Conservation (phyloP, 202 grass and related monocot species). For the Setaria viridis region DNA sequence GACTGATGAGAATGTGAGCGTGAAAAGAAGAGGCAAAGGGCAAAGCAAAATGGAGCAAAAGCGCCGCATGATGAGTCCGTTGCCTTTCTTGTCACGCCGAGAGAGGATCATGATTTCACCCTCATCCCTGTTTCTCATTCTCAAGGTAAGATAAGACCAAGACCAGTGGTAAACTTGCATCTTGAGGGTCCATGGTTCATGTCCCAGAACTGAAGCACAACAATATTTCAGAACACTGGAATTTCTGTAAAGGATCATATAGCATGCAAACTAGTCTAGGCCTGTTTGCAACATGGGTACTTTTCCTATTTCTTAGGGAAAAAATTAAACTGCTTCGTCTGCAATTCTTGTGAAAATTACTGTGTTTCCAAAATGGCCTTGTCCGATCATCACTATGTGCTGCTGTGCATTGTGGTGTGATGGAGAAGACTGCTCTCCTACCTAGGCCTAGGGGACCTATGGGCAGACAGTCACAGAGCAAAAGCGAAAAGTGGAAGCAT, state of each 20-base stretch:
- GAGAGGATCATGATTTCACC: conserved; percentile 43
- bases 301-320: too few species aligned
- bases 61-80: conserved; percentile 41
- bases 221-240: neutral
- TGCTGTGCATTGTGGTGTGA: neutral
- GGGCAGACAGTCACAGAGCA: conserved; percentile 41
- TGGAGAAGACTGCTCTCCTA: neutral
- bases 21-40: conserved; percentile 47
- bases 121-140: neutral
- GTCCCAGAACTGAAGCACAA: too few species aligned
- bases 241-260: neutral
- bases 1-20: conserved; percentile 1
- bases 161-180: too few species aligned
- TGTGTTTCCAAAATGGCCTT: too few species aligned
- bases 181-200: neutral
- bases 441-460: neutral
- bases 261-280: neutral
- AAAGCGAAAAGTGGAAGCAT: conserved; percentile 63
- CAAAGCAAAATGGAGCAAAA: conserved; percentile 24
- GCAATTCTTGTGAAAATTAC: too few species aligned
- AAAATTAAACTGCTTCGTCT: too few species aligned
- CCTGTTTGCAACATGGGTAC: too few species aligned
- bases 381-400: neutral
- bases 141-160: neutral
- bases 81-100: conserved; percentile 47